phyloP scores from a whole-genome alignment of 176 grass and related monocot species.

The Aegilops longissima region DNA sequence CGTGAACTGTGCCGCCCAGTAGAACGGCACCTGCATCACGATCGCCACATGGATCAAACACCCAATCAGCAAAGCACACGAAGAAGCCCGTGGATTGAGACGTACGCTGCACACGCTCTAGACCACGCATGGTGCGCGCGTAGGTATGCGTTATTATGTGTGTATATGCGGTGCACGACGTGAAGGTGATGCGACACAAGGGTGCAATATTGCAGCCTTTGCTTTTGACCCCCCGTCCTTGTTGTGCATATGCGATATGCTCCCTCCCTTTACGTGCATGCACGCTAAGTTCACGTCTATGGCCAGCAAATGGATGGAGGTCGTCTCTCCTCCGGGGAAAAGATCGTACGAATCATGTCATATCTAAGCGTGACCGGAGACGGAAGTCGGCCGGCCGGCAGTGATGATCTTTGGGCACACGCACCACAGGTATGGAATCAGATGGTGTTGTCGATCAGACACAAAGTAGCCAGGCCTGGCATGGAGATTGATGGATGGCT shows the following conservation, averaged over 20 bases:
- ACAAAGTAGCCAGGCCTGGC: not conserved
- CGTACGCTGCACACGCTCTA: not conserved
- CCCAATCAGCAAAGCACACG: not conserved
- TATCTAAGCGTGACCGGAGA: not conserved
- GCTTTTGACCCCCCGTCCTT: not conserved
- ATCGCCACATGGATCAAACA: not conserved
- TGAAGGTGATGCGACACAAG: not conserved
- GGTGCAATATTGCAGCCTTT: not conserved
- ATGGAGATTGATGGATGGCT: not conserved
- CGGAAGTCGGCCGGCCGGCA: not conserved
- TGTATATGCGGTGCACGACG: not conserved
- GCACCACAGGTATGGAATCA: not conserved
- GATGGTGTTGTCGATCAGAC: not conserved
- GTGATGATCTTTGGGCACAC: too few species aligned
- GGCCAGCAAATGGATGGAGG: too few species aligned
- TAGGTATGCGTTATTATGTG: not conserved
- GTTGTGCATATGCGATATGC: constrained; percentile 15
- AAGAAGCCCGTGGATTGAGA: not conserved
- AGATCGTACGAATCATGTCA: not conserved
- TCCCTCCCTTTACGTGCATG: not conserved
- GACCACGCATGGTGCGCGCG: not conserved
- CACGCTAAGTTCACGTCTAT: not conserved
- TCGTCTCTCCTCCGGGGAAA: not conserved
- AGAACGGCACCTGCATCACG: constrained; percentile 77
- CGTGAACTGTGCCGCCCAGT: constrained; percentile 88